phyloP scores from a whole-genome alignment of 305 asterid species.

The Fraxinus nigra region DNA sequence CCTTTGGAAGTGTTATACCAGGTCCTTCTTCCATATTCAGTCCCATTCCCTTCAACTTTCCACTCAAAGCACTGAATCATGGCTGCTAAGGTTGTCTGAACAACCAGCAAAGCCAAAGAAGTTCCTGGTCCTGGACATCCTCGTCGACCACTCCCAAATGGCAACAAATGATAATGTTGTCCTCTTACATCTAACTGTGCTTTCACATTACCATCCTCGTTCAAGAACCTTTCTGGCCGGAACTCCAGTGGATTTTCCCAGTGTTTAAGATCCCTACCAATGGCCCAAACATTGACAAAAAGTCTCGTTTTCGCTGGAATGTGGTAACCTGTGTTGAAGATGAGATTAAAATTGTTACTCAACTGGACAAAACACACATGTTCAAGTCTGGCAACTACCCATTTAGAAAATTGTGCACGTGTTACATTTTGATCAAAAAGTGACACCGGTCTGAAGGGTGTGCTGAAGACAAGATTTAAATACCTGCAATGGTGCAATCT shows the following conservation, averaged over 20 bases:
- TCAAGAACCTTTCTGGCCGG: slow-evolving; percentile 36
- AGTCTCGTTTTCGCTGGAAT: slow-evolving; percentile 33
- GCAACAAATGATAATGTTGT: slow-evolving; percentile 39
- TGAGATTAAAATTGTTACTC: not conserved
- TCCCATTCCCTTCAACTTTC: slow-evolving; percentile 26
- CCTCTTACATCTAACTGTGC: slow-evolving; percentile 38
- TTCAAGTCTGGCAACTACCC: not conserved
- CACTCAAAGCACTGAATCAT: slow-evolving; percentile 48
- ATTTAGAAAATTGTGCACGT: not conserved
- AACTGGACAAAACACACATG: not conserved
- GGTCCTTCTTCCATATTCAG: slow-evolving; percentile 39
- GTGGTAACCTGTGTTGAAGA: slow-evolving; percentile 13
- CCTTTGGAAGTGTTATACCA: slow-evolving; percentile 40
- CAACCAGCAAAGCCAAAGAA: slow-evolving; percentile 35
- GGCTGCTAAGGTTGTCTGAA: slow-evolving; percentile 40
- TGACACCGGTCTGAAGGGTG: not conserved
- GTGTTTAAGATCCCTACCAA: slow-evolving; percentile 34
- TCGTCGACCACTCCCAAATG: slow-evolving; percentile 48
- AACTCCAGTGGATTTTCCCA: slow-evolving; percentile 42
- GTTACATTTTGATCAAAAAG: not conserved
- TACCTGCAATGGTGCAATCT: slow-evolving; percentile 29
- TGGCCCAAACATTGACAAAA: slow-evolving; percentile 40
- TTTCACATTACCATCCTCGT: slow-evolving; percentile 10
- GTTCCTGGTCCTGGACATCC: slow-evolving; percentile 49
- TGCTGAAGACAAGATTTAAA: not conserved